Conservation (phyloP, 352 stramenopile genomes). For the Phytophthora palmivora region DNA sequence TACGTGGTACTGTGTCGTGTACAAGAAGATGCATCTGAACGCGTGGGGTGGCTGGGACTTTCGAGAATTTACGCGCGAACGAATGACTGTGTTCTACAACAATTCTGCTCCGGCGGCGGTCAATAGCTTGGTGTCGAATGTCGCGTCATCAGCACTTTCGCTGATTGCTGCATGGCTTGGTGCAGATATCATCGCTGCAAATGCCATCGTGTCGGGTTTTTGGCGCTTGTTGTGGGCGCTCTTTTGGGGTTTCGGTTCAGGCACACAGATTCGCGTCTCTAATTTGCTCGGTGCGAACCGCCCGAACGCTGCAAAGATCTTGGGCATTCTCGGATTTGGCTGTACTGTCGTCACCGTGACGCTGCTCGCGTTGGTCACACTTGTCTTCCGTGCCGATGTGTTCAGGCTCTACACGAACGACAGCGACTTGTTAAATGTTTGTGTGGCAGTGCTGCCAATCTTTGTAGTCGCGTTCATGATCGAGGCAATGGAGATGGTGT, state of each 20-base stretch:
- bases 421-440: constrained; percentile 32
- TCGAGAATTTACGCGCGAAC: constrained; percentile 32
- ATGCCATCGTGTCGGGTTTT: constrained; percentile 37
- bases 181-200: constrained; percentile 33
- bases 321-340: constrained; percentile 31
- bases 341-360: constrained; percentile 35
- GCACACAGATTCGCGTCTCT: constrained; percentile 36
- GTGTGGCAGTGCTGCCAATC: constrained; percentile 29
- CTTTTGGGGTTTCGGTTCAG: constrained; percentile 36
- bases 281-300: constrained; percentile 37
- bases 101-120: constrained; percentile 34
- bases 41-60: constrained; percentile 36
- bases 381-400: constrained; percentile 31
- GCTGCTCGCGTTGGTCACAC: constrained; percentile 25
- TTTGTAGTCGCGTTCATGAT: constrained; percentile 41
- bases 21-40: constrained; percentile 37
- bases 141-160: constrained; percentile 30
- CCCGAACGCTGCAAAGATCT: constrained; percentile 31
- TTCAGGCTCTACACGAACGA: constrained; percentile 40
- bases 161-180: constrained; percentile 32
- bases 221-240: constrained; percentile 39
- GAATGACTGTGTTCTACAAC: constrained; percentile 37
- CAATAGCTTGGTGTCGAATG: constrained; percentile 36
- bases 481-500: constrained; percentile 40
- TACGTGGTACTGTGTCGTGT: constrained; percentile 36